Evolutionary conservation across 768 basidiomycete genomes (phyloP), one percentile per base, ranked within the genome.

Genomic region (Nidularia sp.): DNA sequence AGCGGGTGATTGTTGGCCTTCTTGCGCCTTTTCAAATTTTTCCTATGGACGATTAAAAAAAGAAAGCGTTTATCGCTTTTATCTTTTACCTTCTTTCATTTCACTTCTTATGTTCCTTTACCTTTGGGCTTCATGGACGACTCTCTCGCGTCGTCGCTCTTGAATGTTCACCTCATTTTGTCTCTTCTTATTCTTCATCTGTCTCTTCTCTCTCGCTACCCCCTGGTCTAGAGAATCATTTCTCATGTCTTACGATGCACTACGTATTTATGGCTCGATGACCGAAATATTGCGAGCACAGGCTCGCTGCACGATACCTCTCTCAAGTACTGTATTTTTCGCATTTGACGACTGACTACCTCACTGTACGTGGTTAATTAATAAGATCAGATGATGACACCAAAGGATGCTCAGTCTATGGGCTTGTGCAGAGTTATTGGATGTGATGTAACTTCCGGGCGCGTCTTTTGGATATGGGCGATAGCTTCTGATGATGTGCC

Each of bases 281-380:
- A 41, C 49, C 33, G 51, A 55, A 51, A 42, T 34, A 56, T 29
- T 8, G 48, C 43, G 42, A 55, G 56, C 56, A 52, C 34, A 57
- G 58, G 56, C 56, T 55, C 46, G 54, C 34, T 46, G 42, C 41
- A 34, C 34, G 49, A 51, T 51, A 49, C 47, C 49, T 31, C 49
- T 13, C 25, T 25, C 34, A 57, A 50, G 53, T 57, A 57, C 47
- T 57, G 53, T 57, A 57, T 47, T 55, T 47, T 47, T 29, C 18
- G 18, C 35, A 7, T 46, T 47, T 50, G 18, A 43, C 41, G 29
- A 34, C n/a, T 35, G 22, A n/a, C 8, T 49, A 49, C 22, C 13
- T 13, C 34, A 35, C 32, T 49, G 48, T 49, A 49, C 48, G 32
- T 49, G 34, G 6, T 33, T 34, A 49, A n/a, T 31, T 49, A 49